Conservation (phyloP, 352 stramenopile species). For the Globisporangium polare region DNA sequence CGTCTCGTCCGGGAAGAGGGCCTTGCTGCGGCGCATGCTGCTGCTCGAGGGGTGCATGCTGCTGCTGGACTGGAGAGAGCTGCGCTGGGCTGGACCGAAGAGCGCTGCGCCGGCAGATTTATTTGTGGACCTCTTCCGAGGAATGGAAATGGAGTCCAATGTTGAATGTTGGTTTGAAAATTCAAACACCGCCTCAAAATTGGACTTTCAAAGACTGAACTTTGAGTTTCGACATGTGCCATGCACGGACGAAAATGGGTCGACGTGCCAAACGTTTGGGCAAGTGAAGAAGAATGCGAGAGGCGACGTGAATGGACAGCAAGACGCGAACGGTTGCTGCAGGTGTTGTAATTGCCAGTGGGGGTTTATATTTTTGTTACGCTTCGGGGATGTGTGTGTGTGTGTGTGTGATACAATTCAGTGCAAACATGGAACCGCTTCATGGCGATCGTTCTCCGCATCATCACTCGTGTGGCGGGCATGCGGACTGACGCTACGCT, state of each 20-base stretch:
- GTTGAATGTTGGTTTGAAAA: neutral
- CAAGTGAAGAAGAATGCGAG: too few relatives aligned
- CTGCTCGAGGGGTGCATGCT: constrained; percentile 3
- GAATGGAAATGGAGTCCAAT: neutral
- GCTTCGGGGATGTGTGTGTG: neutral
- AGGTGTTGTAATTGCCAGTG: neutral
- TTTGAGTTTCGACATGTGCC: too few relatives aligned
- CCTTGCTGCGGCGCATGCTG: constrained; percentile 11
- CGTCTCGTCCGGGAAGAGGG: constrained; percentile 7
- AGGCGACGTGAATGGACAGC: too few relatives aligned
- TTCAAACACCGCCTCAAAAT: neutral
- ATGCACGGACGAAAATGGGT: too few relatives aligned
- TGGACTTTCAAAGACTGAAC: neutral
- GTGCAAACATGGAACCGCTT: neutral
- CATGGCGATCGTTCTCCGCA: neutral
- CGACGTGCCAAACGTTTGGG: too few relatives aligned
- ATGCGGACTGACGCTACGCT: neutral
- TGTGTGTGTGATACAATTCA: neutral
- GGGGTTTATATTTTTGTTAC: neutral
- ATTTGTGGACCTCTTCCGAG: neutral
- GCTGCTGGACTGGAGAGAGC: neutral
- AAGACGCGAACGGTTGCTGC: too few relatives aligned
- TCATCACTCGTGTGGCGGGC: neutral
- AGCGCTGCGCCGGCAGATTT: neutral
- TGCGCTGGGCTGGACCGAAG: too few relatives aligned